Percentiles rank a stretch among this genome's conserved stretches.
These are phyloP conservation scores for Geotrichum citri-aurantii DNA, from an alignment of 1,139 yeast species.

Conservation along the genomic window DNA sequence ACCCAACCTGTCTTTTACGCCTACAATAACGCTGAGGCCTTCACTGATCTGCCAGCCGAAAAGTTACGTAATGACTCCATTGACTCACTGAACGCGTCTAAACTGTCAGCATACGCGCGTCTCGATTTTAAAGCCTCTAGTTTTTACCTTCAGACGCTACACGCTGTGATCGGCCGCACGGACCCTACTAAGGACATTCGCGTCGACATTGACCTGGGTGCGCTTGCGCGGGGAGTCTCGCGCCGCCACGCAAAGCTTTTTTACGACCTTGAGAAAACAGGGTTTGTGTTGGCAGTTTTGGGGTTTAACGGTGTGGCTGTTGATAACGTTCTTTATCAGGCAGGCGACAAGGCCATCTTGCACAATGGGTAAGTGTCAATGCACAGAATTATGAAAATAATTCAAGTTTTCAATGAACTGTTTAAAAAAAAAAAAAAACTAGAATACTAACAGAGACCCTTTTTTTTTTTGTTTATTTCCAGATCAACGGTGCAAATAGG, in stretches of 20 bases:
- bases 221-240: constrained; percentile 77
- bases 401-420: neutral
- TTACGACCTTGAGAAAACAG: constrained; percentile 89
- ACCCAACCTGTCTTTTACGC: neutral
- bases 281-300: constrained; percentile 81
- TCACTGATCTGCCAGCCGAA: neutral
- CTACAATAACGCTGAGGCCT: neutral
- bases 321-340: constrained; percentile 78
- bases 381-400: too few species aligned
- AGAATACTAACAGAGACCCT: constrained; percentile 4
- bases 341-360: constrained; percentile 84
- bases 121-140: constrained; percentile 88
- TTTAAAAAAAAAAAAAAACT: neutral
- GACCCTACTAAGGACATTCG: constrained; percentile 37
- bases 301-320: constrained; percentile 97
- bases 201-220: constrained; percentile 87
- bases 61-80: neutral
- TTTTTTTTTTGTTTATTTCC: neutral
- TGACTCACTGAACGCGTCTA: constrained; percentile 33
- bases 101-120: constrained; percentile 89
- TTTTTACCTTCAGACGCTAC: constrained; percentile 92
- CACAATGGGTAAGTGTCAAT: constrained; percentile 48
- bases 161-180: constrained; percentile 77
- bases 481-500: constrained; percentile 88
- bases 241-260: constrained; percentile 91